Base-by-base conservation (phyloP, 2,329 filamentous ascomycete species). In the Rhynchosporium secalis region DNA sequence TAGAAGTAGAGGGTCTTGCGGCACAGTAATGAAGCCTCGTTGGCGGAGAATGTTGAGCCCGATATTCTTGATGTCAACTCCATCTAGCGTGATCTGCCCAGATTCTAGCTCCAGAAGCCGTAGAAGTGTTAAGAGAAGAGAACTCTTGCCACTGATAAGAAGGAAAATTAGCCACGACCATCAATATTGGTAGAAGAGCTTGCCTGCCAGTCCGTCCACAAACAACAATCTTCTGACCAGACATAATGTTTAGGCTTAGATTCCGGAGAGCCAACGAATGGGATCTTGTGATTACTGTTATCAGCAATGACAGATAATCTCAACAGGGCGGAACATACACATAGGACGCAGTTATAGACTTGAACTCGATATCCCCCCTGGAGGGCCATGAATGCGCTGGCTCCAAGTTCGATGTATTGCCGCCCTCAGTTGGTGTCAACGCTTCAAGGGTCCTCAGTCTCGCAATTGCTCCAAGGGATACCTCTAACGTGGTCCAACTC, bases 21-120 rank as follows among this genome's bases (percentile, higher is more conserved):
- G 72, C 33, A 80, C 72, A 5, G 73, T 73, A n/a, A 75, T 78
- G 58, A 80, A 73, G n/a, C 48, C 36, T 2, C 38, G 72, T 3
- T 74, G 72, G 31, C 78, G 77, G 41, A 79, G 71, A 31, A 75
- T 70, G 40, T 76, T 70, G 12, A 74, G 75, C 1, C 75, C 71
- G 6, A 79, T 66, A 5, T 65, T 73, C 5, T 72, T 71, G 57
- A 80, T 71, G 63, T 79, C 75, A n/a, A 79, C 64, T 3, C 74
- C 76, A 49, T 80, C 78, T 56, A 80, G 75, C 5, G 66, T 71
- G 65, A 80, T 78, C 1, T 66, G 70, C 33, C 78, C 79, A 66
- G 85, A 82, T 70, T 95, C 90, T 0, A 93, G 91, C 75, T 98
- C 94, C 2, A 98, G 80, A 0, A 92, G 91, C 57, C 79, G 77